These are phyloP conservation scores for Chaetomium fimeti DNA, from an alignment of 495 filamentous ascomycete species.

Conservation along the genomic window DNA sequence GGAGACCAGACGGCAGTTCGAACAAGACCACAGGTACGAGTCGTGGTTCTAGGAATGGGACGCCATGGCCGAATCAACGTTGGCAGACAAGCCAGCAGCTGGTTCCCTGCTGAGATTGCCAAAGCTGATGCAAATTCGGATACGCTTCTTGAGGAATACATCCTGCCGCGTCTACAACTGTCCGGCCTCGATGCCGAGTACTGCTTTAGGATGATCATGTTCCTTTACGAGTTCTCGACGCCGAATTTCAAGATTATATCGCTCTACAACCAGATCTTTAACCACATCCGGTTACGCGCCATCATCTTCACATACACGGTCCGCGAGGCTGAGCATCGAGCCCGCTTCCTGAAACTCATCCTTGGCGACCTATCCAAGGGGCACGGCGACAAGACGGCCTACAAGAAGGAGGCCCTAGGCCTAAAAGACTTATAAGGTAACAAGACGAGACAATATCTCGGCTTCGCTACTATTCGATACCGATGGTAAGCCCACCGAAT, in stretches of 20 bases:
- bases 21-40: conserved; percentile 2
- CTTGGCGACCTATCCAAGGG: conserved; percentile 74
- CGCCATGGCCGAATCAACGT: background rate
- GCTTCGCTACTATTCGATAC: conserved; percentile 61
- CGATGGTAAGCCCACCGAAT: conserved; percentile 61
- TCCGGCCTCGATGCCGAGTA: too few species aligned
- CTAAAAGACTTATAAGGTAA: conserved; percentile 40
- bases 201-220: too few species aligned
- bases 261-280: conserved; percentile 79
- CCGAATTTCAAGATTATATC: conserved; percentile 84
- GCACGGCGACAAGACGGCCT: conserved; percentile 74
- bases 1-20: conserved; percentile 3
- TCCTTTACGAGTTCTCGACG: conserved; percentile 66
- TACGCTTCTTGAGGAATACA: too few species aligned
- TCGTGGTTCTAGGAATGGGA: conserved; percentile 5
- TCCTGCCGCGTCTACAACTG: too few species aligned
- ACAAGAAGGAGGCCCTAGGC: conserved; percentile 73
- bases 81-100: too few species aligned
- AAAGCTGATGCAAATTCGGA: too few species aligned
- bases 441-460: conserved; percentile 39
- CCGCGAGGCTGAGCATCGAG: conserved; percentile 85
- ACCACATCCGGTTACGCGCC: conserved; percentile 68
- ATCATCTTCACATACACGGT: conserved; percentile 85
- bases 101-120: too few species aligned
- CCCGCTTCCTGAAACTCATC: conserved; percentile 80